Base-by-base conservation (phyloP, 2,329 filamentous ascomycete genomes). In the Nothophoma quercina region DNA sequence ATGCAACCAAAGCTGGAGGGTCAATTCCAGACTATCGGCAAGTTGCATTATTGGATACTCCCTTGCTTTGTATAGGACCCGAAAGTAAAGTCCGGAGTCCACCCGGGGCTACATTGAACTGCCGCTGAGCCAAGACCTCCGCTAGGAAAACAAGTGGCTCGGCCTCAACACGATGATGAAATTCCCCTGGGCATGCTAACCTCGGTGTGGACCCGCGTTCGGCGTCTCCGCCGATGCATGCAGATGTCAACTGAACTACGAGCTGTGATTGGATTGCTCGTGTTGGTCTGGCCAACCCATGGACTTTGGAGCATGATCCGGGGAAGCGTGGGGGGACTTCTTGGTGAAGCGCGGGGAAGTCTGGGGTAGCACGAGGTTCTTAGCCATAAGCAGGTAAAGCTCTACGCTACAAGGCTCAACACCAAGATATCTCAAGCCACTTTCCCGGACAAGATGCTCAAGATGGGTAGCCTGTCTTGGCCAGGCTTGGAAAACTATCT, bases 351-450 rank as follows among this genome's bases (percentile, higher is more conserved):
- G 50, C 43, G 42, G 50, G 36, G 48, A n/a, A 16, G 12, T 53
- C 42, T 43, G 50, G 50, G 50, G 50, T 53, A 47, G 38, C 43
- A 43, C 25, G 42, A 32, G 42, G 13, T n/a, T 18, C 49, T n/a
- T 52, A 47, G 26, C 7, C 19, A 25, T 32, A 32, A 42, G 19
- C 8, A 18, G 38, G 29, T 19, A 32, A 38, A 21, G 43, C 8
- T 10, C 18, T 33, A 19, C 43, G 28, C 18, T 16, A 43, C 9
- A 25, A 36, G 32, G 39, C 36, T 48, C 36, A 43, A 47, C 38
- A 35, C 41, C 50, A 53, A 41, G 38, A 41, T 19, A 33, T 26
- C 12, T 16, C 19, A 52, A 47, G 49, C 49, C 42, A 42, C 36
- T 13, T 12, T n/a, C 2, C 35, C 50, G 50, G 28, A 39, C 38